phyloP scores from a whole-genome alignment of 2,329 filamentous ascomycete genomes.

The Trichophyton simii region DNA sequence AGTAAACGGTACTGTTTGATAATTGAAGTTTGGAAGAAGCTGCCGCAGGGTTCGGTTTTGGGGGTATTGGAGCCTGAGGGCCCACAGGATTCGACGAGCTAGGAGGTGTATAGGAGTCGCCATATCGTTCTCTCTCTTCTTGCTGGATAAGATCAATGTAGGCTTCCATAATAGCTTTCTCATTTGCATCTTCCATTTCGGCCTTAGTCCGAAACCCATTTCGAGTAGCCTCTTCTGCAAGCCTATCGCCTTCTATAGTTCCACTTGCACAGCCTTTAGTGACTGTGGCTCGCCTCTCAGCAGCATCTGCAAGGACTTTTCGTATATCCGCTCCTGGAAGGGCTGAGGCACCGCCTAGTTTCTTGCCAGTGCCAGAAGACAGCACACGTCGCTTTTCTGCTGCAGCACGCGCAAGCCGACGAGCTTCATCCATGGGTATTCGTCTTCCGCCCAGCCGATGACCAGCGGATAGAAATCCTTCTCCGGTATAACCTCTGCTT shows the following conservation, averaged over 20 bases:
- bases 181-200: constrained; percentile 80
- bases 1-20: constrained; percentile 3
- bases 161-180: constrained; percentile 72
- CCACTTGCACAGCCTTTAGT: constrained; percentile 65
- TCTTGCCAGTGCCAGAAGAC: constrained; percentile 53
- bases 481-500: constrained; percentile 77
- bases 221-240: constrained; percentile 53
- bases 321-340: constrained; percentile 56
- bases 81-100: constrained; percentile 43
- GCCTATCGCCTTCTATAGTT: constrained; percentile 52
- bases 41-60: constrained; percentile 28
- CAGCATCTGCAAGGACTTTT: constrained; percentile 57
- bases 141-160: constrained; percentile 78
- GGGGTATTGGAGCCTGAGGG: constrained; percentile 23
- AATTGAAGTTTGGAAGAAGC: constrained; percentile 13
- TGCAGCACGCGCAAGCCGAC: constrained; percentile 58
- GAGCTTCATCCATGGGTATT: constrained; percentile 60
- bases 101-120: constrained; percentile 42
- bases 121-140: constrained; percentile 52
- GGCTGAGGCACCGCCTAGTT: constrained; percentile 53
- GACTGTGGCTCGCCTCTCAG: constrained; percentile 53
- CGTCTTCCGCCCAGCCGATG: constrained; percentile 55
- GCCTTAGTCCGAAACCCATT: constrained; percentile 73
- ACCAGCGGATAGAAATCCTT: constrained; percentile 70
- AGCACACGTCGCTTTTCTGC: constrained; percentile 56